These are phyloP conservation scores for Cryphonectria radicalis DNA, from an alignment of 2,329 filamentous ascomycete species.

Conservation along the genomic window DNA sequence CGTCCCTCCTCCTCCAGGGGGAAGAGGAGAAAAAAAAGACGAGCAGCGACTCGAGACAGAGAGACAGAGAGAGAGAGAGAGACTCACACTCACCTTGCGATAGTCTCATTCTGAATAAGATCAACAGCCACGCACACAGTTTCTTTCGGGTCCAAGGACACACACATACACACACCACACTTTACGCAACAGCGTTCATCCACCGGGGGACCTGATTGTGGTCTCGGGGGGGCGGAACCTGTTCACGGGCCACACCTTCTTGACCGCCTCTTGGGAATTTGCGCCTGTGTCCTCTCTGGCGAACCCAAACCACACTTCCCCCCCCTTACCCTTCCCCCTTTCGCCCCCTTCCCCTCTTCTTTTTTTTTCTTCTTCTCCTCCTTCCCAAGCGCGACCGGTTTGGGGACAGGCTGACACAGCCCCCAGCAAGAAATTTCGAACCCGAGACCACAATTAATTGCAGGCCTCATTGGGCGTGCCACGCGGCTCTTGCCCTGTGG, in stretches of 20 bases:
- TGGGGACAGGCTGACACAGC: background rate
- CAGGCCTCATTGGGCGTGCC: constrained; percentile 14
- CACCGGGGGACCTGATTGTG: constrained; percentile 26
- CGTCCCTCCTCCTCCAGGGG: background rate
- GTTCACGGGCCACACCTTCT: constrained; percentile 25
- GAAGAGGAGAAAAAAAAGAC: background rate
- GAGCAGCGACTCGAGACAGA: background rate
- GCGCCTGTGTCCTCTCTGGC: background rate
- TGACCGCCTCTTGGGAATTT: constrained; percentile 26
- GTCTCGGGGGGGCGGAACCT: constrained; percentile 21
- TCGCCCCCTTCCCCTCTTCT: background rate
- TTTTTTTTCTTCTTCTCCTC: background rate
- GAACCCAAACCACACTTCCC: background rate
- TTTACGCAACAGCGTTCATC: constrained; percentile 14
- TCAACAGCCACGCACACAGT: constrained; percentile 8
- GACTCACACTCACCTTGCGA: constrained; percentile 27
- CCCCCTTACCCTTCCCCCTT: background rate
- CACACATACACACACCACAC: background rate
- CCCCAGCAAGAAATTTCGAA: background rate
- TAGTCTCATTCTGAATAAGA: constrained; percentile 29
- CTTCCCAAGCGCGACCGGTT: background rate
- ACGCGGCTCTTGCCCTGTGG: constrained; percentile 18
- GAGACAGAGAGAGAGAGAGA: background rate
- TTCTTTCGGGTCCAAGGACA: constrained; percentile 5
- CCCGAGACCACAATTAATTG: constrained; percentile 14